phyloP scores from a whole-genome alignment of 1,284 basidiomycete genomes.

The Tylopilus sp. region DNA sequence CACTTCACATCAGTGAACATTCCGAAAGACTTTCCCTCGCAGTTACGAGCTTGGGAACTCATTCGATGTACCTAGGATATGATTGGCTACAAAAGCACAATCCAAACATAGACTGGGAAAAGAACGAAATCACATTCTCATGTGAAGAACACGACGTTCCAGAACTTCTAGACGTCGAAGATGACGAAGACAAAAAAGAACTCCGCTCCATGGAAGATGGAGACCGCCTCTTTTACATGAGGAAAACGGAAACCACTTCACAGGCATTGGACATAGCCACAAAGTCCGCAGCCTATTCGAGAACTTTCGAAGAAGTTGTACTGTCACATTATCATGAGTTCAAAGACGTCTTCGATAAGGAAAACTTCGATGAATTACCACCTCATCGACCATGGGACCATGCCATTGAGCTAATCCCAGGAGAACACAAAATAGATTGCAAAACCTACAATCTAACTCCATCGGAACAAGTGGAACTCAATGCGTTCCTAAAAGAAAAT shows the following conservation, averaged over 20 bases:
- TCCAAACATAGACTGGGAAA: slow-evolving; percentile 32
- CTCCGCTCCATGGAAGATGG: too few species aligned
- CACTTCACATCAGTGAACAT: background rate
- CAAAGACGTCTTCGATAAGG: background rate
- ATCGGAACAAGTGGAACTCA: too few species aligned
- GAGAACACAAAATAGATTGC: background rate
- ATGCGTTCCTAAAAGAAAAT: too few species aligned
- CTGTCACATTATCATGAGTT: too few species aligned
- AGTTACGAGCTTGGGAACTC: background rate
- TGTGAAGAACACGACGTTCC: too few species aligned
- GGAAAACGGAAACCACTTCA: too few species aligned
- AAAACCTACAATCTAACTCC: background rate
- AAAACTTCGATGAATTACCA: background rate
- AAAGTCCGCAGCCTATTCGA: too few species aligned
- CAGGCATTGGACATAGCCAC: too few species aligned
- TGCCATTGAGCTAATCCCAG: background rate
- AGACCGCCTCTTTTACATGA: too few species aligned
- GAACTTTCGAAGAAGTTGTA: background rate
- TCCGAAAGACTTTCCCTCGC: background rate
- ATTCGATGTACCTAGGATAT: slow-evolving; percentile 5
- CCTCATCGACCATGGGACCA: background rate
- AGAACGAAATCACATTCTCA: too few species aligned
- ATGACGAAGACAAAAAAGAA: too few species aligned
- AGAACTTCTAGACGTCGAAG: too few species aligned
- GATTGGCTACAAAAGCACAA: slow-evolving; percentile 38